Evolutionary conservation across 2,329 filamentous ascomycete genomes (phyloP), one percentile per base, ranked within the genome.

Genomic region (Ascochyta clinopodiicola): DNA sequence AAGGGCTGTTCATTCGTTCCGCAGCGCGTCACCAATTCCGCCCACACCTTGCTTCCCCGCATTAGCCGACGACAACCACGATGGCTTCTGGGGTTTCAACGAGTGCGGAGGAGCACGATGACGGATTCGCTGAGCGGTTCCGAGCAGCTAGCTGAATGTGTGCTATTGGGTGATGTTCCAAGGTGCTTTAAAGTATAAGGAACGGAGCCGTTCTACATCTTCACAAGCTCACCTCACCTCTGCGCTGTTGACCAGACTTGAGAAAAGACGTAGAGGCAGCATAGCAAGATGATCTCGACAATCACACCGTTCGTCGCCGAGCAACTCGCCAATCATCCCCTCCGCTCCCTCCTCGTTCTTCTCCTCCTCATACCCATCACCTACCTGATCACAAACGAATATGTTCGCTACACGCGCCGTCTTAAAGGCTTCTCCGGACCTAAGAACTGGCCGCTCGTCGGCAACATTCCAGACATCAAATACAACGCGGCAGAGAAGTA

Each of bases 401-500:
- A 72, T 37, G 51, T 72, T 19, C 70, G 76, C 29, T 63, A 67
- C 15, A 67, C 69, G 13, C 67, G 70, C 1, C 69, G 77, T 3
- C 52, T 78, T 2, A 74, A 76, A 7, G 71, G 68, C 6, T 78
- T 79, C 60, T 36, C 62, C 0, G 77, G 77, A 4, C 77, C 77
- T 1, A 62, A 62, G 25, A 77, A 76, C 39, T 72, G 73, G 61
- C 75, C 75, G 0, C 51, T 78, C 13, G 72, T 79, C 8, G 77
- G 77, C 13, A 79, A 79, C 53, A 77, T 79, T 25, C 72, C 75
- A 6, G 69, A 76, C 35, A 78, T 79, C 54, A 76, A 73, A 25
- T 72, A 71, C 64, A 78, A 79, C 37, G 75, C 77, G 0, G 72
- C 77, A 2, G 76, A 79, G 43, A 76, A 75, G 55, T 79, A 80